A percentile compares a stretch with the other conserved stretches of the same genome.
Conservation (phyloP, 768 basidiomycete species). For the Basidioascus undulatus region DNA sequence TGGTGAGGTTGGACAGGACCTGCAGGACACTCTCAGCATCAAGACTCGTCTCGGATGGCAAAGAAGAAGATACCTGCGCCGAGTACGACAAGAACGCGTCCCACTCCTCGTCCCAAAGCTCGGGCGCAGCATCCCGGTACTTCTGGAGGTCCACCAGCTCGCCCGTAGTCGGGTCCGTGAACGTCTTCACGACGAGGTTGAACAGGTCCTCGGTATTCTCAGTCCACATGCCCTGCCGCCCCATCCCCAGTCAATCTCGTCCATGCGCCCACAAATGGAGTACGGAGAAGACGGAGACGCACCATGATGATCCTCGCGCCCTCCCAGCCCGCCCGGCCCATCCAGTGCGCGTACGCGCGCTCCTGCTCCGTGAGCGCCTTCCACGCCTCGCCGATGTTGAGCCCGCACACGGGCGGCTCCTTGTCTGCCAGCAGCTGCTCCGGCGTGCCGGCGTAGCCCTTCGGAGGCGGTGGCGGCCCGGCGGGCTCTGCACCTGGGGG, state of each 20-base stretch:
- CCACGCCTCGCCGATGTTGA: conserved; percentile 46
- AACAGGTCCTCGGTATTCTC: conserved; percentile 7
- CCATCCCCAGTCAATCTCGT: conserved; percentile 4
- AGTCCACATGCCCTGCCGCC: not conserved
- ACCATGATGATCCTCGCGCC: conserved; percentile 44
- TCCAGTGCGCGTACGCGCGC: conserved; percentile 34
- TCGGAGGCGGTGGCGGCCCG: too few species aligned
- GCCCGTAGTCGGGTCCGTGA: conserved; percentile 3
- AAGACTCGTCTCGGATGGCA: not conserved
- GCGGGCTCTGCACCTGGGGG: too few species aligned
- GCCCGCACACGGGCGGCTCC: conserved; percentile 46
- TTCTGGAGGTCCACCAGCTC: conserved; percentile 32
- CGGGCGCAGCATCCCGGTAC: conserved; percentile 30
- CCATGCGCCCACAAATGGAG: not conserved
- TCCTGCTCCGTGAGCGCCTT: conserved; percentile 32
- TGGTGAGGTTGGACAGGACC: conserved; percentile 22
- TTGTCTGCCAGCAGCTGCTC: conserved; percentile 54
- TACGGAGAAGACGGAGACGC: not conserved
- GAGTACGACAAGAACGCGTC: conserved; percentile 46
- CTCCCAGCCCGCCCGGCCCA: conserved; percentile 35
- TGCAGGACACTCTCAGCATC: not conserved
- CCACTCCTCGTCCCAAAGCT: conserved; percentile 38
- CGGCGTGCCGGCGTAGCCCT: too few species aligned
- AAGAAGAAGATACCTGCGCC: conserved; percentile 29
- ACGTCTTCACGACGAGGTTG: conserved; percentile 12